Evolutionary conservation across 306 rosid genomes (phyloP).

Genomic region (Comarum palustre): DNA sequence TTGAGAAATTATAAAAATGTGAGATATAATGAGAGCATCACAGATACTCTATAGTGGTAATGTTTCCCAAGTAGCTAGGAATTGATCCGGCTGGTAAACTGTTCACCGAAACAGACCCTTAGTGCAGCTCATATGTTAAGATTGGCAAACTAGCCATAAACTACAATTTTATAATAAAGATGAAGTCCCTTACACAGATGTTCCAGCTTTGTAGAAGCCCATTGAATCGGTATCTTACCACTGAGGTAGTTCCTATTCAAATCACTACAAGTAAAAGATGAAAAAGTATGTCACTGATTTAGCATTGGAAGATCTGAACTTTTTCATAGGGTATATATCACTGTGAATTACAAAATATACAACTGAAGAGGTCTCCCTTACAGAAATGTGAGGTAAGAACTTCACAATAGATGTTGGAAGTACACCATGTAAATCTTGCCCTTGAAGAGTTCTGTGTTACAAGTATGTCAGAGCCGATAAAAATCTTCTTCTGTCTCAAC

Average conservation of each 20-base stretch:
- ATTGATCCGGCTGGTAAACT: constrained; percentile 26
- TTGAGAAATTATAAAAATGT: not conserved
- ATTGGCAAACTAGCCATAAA: not conserved
- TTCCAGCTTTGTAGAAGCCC: constrained; percentile 12
- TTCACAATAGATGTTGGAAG: constrained; percentile 11
- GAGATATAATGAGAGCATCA: not conserved
- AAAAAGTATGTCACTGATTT: not conserved
- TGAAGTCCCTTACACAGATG: constrained; percentile 10
- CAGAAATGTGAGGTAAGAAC: constrained; percentile 11
- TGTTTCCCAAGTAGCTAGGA: constrained; percentile 24
- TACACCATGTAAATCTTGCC: constrained; percentile 16
- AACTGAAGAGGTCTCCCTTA: not conserved
- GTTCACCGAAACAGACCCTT: constrained; percentile 22
- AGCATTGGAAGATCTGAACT: not conserved
- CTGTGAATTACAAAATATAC: not conserved
- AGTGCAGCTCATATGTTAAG: constrained; percentile 7
- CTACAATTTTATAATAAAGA: not conserved
- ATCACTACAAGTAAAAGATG: constrained; percentile 12
- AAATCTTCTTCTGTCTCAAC: not conserved
- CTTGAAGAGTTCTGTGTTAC: constrained; percentile 4
- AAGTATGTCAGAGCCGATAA: not conserved
- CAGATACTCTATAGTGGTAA: constrained; percentile 10
- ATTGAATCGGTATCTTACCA: constrained; percentile 19
- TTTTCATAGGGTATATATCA: not conserved
- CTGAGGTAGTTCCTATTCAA: constrained; percentile 20